These are phyloP conservation scores for Candida adriatica DNA, from an alignment of 805 yeast species.

Conservation along the genomic window DNA sequence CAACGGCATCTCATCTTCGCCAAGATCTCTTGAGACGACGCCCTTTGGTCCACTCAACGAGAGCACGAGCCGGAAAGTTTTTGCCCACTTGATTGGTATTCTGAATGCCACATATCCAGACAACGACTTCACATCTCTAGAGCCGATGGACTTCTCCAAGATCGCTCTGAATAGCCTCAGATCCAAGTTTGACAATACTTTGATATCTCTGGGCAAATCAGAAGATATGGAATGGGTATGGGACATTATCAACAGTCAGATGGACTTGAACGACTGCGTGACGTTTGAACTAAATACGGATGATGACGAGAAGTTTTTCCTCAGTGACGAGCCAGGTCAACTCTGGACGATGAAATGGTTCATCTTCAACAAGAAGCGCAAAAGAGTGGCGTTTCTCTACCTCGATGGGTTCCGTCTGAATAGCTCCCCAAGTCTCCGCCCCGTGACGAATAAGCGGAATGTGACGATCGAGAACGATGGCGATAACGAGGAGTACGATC, in stretches of 20 bases:
- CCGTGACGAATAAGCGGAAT: slow-evolving; percentile 20
- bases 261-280: slow-evolving; percentile 53
- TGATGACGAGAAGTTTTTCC: slow-evolving; percentile 20
- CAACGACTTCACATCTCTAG: slow-evolving; percentile 84
- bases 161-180: slow-evolving; percentile 41
- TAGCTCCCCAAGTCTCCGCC: slow-evolving; percentile 32
- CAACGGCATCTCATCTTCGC: slow-evolving; percentile 8
- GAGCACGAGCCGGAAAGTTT: slow-evolving; percentile 79
- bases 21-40: slow-evolving; percentile 24
- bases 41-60: slow-evolving; percentile 93
- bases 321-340: slow-evolving; percentile 16
- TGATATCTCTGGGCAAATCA: slow-evolving; percentile 57
- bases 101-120: slow-evolving; percentile 92
- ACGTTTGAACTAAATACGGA: slow-evolving; percentile 56
- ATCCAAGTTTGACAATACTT: slow-evolving; percentile 67
- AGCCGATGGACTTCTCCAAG: slow-evolving; percentile 69
- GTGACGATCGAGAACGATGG: slow-evolving; percentile 31
- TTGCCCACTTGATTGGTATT: slow-evolving; percentile 85
- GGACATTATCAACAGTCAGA: slow-evolving; percentile 80
- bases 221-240: slow-evolving; percentile 61
- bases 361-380: slow-evolving; percentile 82
- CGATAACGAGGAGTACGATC: slow-evolving; percentile 38
- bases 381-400: slow-evolving; percentile 83
- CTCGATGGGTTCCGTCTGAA: slow-evolving; percentile 46
- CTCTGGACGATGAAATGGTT: slow-evolving; percentile 72